These are phyloP conservation scores for Comarum palustre DNA, from an alignment of 306 rosid genomes.

Conservation along the genomic window DNA sequence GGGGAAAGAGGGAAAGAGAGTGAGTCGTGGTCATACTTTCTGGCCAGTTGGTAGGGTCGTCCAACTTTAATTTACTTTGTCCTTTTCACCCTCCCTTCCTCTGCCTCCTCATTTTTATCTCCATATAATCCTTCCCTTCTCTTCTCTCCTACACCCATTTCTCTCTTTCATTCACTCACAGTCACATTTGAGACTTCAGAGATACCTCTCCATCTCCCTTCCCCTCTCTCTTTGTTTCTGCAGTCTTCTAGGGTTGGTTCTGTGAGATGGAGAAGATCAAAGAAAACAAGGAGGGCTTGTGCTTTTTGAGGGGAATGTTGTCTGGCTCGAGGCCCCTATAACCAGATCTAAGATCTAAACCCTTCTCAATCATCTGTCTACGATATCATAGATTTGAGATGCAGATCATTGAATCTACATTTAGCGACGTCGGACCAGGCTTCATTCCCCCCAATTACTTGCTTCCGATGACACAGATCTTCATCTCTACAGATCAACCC, in stretches of 20 bases:
- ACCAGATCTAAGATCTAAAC: conserved; percentile 28
- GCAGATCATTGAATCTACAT: conserved; percentile 10
- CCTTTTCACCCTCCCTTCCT: conserved; percentile 27
- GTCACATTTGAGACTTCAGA: neutral
- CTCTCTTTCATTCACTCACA: conserved; percentile 9
- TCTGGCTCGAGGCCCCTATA: conserved; percentile 58
- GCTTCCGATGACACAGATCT: conserved; percentile 26
- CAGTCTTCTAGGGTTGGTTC: neutral
- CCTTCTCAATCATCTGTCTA: conserved; percentile 6
- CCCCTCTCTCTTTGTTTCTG: neutral
- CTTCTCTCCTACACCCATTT: conserved; percentile 28
- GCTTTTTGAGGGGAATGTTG: conserved; percentile 62
- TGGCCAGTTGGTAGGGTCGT: conserved; percentile 41
- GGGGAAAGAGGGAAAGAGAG: conserved; percentile 5
- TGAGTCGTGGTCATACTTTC: conserved; percentile 34
- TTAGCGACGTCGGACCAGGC: conserved; percentile 65
- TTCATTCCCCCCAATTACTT: conserved; percentile 63
- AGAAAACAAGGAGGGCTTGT: conserved; percentile 13
- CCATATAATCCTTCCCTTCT: conserved; percentile 25
- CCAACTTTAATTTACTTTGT: conserved; percentile 30
- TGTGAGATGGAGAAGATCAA: neutral
- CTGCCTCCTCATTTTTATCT: conserved; percentile 30
- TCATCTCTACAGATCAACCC: neutral
- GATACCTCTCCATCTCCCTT: conserved; percentile 1
- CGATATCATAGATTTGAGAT: conserved; percentile 2